These are phyloP conservation scores for Hebeloma cylindrosporum DNA, from an alignment of 768 basidiomycete species.

Conservation along the genomic window DNA sequence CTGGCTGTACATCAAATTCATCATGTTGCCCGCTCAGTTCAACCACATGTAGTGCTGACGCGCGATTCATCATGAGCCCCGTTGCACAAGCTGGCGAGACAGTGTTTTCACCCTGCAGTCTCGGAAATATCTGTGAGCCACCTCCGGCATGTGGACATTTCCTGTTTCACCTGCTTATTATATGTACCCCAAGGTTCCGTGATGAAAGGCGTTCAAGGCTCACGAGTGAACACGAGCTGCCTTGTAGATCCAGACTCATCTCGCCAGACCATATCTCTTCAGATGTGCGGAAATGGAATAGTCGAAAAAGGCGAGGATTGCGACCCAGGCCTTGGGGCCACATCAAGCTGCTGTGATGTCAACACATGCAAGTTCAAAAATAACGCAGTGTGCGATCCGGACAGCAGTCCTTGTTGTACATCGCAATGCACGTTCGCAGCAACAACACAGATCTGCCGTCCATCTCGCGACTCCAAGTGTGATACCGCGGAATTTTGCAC, in stretches of 20 bases:
- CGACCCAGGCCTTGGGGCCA: conserved; percentile 67
- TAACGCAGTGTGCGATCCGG: conserved; percentile 77
- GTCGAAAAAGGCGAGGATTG: conserved; percentile 84
- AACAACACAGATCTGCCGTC: conserved; percentile 65
- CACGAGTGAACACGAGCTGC: conserved; percentile 61
- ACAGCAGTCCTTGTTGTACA: conserved; percentile 76
- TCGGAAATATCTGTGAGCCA: conserved; percentile 85
- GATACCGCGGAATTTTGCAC: conserved; percentile 76
- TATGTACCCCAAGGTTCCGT: conserved; percentile 50
- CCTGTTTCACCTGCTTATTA: conserved; percentile 3
- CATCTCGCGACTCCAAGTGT: conserved; percentile 63
- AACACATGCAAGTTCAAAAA: conserved; percentile 71
- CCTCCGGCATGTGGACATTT: no score
- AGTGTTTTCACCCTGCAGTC: conserved; percentile 72
- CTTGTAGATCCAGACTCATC: conserved; percentile 55
- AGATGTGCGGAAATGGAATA: conserved; percentile 85
- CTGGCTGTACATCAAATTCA: conserved; percentile 56
- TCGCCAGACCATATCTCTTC: conserved; percentile 52
- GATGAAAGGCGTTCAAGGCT: conserved; percentile 48
- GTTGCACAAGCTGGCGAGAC: conserved; percentile 64
- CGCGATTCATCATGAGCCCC: conserved; percentile 83
- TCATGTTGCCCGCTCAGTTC: conserved; percentile 71
- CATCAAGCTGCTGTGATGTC: conserved; percentile 72
- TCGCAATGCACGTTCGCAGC: conserved; percentile 68
- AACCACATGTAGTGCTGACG: conserved; percentile 59